phyloP scores from a whole-genome alignment of 805 yeast genomes.

The Wickerhamomyces silvicola region DNA sequence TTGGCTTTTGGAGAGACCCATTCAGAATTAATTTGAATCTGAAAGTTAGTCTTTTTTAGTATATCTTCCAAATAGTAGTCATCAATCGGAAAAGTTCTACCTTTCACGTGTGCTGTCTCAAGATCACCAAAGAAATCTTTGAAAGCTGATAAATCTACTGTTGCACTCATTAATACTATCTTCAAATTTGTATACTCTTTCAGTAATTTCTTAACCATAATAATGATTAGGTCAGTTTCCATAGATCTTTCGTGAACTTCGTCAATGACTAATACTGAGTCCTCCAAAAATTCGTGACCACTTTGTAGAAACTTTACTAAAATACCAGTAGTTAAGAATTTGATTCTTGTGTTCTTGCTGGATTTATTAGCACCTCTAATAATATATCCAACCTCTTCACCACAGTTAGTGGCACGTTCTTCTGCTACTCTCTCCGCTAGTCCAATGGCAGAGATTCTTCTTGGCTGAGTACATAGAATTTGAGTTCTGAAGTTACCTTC shows the following conservation, averaged over 20 bases:
- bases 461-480: constrained; percentile 88
- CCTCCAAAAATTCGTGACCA: constrained; percentile 35
- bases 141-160: constrained; percentile 70
- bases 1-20: constrained; percentile 52
- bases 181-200: constrained; percentile 43
- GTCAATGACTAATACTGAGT: constrained; percentile 71
- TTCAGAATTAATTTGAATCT: constrained; percentile 37
- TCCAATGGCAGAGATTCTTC: constrained; percentile 93
- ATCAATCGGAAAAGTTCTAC: constrained; percentile 87
- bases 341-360: constrained; percentile 53
- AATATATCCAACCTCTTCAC: constrained; percentile 79
- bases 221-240: constrained; percentile 80
- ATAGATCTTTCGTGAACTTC: constrained; percentile 97
- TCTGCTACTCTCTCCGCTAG: constrained; percentile 88
- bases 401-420: constrained; percentile 56
- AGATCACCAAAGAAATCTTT: constrained; percentile 52
- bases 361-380: constrained; percentile 87
- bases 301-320: constrained; percentile 76
- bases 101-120: constrained; percentile 78
- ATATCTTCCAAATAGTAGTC: constrained; percentile 71
- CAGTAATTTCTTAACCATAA: constrained; percentile 61
- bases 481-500: constrained; percentile 41
- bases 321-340: constrained; percentile 91
- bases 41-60: constrained; percentile 50
- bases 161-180: constrained; percentile 88